Conservation (phyloP, 305 asterid species). For the Solanum hybrid region DNA sequence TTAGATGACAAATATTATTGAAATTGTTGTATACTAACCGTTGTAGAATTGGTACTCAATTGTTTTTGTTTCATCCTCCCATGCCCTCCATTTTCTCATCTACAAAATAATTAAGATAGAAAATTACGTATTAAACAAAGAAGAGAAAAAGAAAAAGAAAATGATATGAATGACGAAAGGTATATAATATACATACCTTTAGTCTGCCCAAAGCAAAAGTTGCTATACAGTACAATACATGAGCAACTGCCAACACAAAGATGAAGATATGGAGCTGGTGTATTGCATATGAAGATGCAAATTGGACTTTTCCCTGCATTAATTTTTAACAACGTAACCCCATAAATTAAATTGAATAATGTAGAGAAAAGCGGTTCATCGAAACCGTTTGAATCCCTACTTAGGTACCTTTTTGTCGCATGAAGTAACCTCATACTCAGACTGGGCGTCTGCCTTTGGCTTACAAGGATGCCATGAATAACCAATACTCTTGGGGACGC, state of each 20-base stretch:
- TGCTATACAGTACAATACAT: constrained; percentile 39
- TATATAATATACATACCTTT: constrained; percentile 33
- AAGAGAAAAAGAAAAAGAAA: neutral
- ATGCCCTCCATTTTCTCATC: constrained; percentile 79
- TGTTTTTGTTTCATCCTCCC: constrained; percentile 78
- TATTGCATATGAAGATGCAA: constrained; percentile 62
- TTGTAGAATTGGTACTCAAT: constrained; percentile 53
- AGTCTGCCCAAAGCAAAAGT: constrained; percentile 61
- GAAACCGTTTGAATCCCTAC: too few relatives aligned
- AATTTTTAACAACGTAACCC: neutral
- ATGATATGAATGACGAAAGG: too few relatives aligned
- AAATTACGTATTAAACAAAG: neutral
- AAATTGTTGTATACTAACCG: constrained; percentile 21
- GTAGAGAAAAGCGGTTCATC: neutral
- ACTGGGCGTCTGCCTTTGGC: neutral
- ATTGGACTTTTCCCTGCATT: constrained; percentile 50
- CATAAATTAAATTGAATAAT: neutral
- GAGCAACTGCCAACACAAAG: constrained; percentile 55
- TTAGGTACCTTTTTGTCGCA: too few relatives aligned
- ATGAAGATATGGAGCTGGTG: constrained; percentile 83
- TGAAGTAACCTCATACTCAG: neutral
- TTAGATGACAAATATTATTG: neutral
- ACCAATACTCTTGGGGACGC: constrained; percentile 48
- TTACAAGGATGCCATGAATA: constrained; percentile 78
- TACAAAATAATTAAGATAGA: constrained; percentile 15